Percentiles rank a stretch among this genome's conserved stretches.
Evolutionary conservation across 306 rosid species (phyloP).

Genomic region (Prosopis cineraria): DNA sequence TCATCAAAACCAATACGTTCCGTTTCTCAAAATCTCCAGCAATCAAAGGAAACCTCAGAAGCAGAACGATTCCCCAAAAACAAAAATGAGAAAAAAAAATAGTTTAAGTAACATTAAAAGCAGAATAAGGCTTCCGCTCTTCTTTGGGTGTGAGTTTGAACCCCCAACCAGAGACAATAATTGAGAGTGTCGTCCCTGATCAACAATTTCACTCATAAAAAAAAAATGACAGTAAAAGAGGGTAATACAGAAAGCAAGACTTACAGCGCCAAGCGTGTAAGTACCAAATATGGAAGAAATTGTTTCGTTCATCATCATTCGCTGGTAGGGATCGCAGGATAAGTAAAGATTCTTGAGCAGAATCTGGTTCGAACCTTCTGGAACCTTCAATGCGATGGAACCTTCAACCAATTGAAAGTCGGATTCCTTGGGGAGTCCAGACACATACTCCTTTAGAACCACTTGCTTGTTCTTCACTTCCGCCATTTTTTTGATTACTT

Average conservation of each 20-base stretch:
- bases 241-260: not conserved
- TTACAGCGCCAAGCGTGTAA: constrained; percentile 33
- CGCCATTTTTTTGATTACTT: not conserved
- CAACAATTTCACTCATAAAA: too few relatives aligned
- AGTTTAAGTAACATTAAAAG: too few relatives aligned
- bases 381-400: constrained; percentile 12
- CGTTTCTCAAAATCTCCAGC: not conserved
- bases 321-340: constrained; percentile 53
- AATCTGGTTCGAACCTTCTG: too few relatives aligned
- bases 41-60: not conserved
- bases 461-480: constrained; percentile 38
- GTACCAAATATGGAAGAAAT: not conserved
- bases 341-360: too few relatives aligned
- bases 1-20: not conserved
- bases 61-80: not conserved
- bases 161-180: too few relatives aligned
- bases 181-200: too few relatives aligned
- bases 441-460: constrained; percentile 18
- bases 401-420: constrained; percentile 12
- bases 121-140: too few relatives aligned
- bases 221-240: not conserved
- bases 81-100: too few relatives aligned
- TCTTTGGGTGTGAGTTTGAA: too few relatives aligned
- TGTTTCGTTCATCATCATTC: not conserved
- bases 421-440: constrained; percentile 32